phyloP scores from a whole-genome alignment of 371 early-diverging fungal genomes.

The Mucor velutinosus region DNA sequence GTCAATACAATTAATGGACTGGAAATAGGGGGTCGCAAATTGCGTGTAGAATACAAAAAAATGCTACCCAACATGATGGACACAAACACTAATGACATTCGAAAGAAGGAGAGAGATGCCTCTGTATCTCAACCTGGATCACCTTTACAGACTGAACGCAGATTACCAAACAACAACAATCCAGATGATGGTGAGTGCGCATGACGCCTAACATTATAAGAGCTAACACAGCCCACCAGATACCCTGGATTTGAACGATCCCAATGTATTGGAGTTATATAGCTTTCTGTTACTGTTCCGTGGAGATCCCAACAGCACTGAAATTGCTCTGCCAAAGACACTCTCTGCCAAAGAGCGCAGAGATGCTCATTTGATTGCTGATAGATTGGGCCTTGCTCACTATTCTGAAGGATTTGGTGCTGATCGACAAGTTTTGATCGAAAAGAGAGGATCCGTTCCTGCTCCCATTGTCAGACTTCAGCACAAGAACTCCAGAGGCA shows the following conservation, averaged over 20 bases:
- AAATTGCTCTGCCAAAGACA: constrained; percentile 59
- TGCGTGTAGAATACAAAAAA: constrained; percentile 84
- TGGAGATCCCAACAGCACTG: constrained; percentile 62
- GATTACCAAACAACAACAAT: constrained; percentile 1
- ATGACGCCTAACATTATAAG: not conserved
- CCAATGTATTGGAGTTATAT: constrained; percentile 68
- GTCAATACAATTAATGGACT: constrained; percentile 70
- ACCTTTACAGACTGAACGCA: constrained; percentile 16
- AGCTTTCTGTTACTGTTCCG: constrained; percentile 71
- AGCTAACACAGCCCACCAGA: constrained; percentile 11
- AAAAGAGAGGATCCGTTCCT: constrained; percentile 34
- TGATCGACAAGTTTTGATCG: constrained; percentile 44
- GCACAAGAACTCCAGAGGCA: constrained; percentile 27
- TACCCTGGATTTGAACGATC: constrained; percentile 69
- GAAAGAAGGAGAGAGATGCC: constrained; percentile 31
- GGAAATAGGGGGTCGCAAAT: constrained; percentile 72
- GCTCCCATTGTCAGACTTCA: constrained; percentile 30
- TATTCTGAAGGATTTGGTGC: constrained; percentile 58
- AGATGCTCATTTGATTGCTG: constrained; percentile 61
- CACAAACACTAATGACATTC: constrained; percentile 33
- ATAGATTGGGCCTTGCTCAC: constrained; percentile 55
- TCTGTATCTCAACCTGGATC: constrained; percentile 16
- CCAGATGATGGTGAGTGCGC: constrained; percentile 18
- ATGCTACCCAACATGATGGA: constrained; percentile 27
- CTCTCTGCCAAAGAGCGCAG: constrained; percentile 54